Conservation (phyloP, 164 flowering plant genomes). For the Annona squamosa region DNA sequence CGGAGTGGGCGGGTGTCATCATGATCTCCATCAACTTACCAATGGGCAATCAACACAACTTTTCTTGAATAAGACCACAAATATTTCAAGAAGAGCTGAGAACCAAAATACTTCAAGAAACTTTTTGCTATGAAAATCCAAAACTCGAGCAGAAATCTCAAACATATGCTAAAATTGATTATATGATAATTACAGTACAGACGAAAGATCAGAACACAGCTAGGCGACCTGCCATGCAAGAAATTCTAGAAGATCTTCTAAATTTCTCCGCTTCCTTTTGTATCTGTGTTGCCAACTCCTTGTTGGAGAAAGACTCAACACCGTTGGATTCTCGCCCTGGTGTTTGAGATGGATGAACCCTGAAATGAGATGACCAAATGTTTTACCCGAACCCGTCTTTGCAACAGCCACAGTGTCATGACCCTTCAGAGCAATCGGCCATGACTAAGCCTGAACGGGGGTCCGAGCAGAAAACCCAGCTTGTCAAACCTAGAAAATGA, state of each 20-base stretch:
- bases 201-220: background rate
- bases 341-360: slow-evolving; percentile 73
- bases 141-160: too few species aligned
- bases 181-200: background rate
- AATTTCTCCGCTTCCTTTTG: slow-evolving; percentile 87
- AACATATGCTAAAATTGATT: too few species aligned
- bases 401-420: slow-evolving; percentile 92
- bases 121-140: too few species aligned
- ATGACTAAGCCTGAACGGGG: slow-evolving; percentile 93
- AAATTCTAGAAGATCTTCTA: slow-evolving; percentile 68
- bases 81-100: too few species aligned
- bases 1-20: too few species aligned
- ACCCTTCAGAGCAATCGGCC: slow-evolving; percentile 77
- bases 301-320: slow-evolving; percentile 82
- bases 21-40: too few species aligned
- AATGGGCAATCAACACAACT: too few species aligned
- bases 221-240: slow-evolving; percentile 53
- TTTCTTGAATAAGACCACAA: too few species aligned
- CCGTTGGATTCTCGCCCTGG: slow-evolving; percentile 56
- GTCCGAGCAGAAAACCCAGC: slow-evolving; percentile 88
- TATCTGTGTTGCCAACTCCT: slow-evolving; percentile 94
- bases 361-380: slow-evolving; percentile 79
- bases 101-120: too few species aligned
- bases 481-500: slow-evolving; percentile 13
- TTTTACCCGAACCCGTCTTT: slow-evolving; percentile 96